phyloP scores from a whole-genome alignment of 2,329 filamentous ascomycete species.

The Botrytis tulipae region DNA sequence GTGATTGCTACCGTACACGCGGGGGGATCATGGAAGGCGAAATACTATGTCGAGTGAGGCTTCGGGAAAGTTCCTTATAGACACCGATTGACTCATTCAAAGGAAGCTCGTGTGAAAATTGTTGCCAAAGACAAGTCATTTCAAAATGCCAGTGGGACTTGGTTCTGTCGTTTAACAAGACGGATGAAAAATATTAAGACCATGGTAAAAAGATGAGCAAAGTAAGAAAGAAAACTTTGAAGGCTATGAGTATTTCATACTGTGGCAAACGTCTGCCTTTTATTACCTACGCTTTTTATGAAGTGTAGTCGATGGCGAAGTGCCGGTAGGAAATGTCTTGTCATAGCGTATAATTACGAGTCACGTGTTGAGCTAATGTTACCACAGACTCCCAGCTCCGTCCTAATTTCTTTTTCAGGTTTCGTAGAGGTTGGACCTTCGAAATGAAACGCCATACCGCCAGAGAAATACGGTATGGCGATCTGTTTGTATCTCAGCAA shows the following conservation, averaged over 20 bases:
- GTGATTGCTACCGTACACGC: background rate
- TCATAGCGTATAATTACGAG: background rate
- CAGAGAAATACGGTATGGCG: background rate
- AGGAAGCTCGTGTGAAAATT: background rate
- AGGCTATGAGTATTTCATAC: background rate
- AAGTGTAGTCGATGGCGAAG: background rate
- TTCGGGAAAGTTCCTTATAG: background rate
- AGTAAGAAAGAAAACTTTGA: background rate
- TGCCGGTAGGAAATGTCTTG: background rate
- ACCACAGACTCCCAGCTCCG: slow-evolving; percentile 1
- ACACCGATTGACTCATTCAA: background rate
- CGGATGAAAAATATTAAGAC: background rate
- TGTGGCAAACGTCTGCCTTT: background rate
- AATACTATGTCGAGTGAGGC: background rate
- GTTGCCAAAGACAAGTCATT: background rate
- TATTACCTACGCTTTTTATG: background rate
- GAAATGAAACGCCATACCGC: background rate
- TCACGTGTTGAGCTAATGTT: background rate
- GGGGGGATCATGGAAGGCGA: background rate
- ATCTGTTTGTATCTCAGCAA: background rate
- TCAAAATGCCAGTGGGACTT: background rate
- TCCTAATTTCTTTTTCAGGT: slow-evolving; percentile 6
- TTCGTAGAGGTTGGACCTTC: slow-evolving; percentile 2
- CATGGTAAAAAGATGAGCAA: background rate
- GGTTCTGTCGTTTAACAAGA: background rate